These are phyloP conservation scores for Ophiostoma novo-ulmi DNA, from an alignment of 2,329 filamentous ascomycete genomes.

Conservation along the genomic window DNA sequence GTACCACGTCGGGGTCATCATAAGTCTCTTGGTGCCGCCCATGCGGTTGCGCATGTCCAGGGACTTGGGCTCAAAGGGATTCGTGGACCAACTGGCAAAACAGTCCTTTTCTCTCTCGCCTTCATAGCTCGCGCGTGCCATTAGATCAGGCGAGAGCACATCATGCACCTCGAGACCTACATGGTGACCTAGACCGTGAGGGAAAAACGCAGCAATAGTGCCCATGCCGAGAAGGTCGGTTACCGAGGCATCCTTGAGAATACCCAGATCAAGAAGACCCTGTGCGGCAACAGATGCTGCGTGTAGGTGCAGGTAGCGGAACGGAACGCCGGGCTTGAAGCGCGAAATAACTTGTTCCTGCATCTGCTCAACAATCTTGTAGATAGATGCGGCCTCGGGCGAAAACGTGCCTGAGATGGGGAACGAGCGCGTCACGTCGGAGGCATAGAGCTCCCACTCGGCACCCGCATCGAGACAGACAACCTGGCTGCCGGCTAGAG, in stretches of 20 bases:
- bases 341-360: slow-evolving; percentile 67
- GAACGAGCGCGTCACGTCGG: slow-evolving; percentile 84
- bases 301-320: slow-evolving; percentile 65
- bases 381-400: slow-evolving; percentile 64
- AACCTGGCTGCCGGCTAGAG: slow-evolving; percentile 63
- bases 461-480: slow-evolving; percentile 83
- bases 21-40: slow-evolving; percentile 40
- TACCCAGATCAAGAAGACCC: slow-evolving; percentile 65
- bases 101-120: neutral
- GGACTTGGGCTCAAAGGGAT: neutral
- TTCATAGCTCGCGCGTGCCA: slow-evolving; percentile 26
- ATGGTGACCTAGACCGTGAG: slow-evolving; percentile 61
- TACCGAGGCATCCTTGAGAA: slow-evolving; percentile 59
- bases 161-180: slow-evolving; percentile 63
- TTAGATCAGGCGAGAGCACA: slow-evolving; percentile 42
- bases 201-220: slow-evolving; percentile 59
- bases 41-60: slow-evolving; percentile 26
- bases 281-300: slow-evolving; percentile 68
- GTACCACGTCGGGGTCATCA: slow-evolving; percentile 38
- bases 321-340: slow-evolving; percentile 64
- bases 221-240: slow-evolving; percentile 50
- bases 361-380: slow-evolving; percentile 75
- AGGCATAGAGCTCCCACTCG: slow-evolving; percentile 80
- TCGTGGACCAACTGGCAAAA: neutral
- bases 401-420: slow-evolving; percentile 68